Evolutionary conservation across 371 early-diverging fungal genomes (phyloP).

Genomic region (Apophysomyces trapeziformis): DNA sequence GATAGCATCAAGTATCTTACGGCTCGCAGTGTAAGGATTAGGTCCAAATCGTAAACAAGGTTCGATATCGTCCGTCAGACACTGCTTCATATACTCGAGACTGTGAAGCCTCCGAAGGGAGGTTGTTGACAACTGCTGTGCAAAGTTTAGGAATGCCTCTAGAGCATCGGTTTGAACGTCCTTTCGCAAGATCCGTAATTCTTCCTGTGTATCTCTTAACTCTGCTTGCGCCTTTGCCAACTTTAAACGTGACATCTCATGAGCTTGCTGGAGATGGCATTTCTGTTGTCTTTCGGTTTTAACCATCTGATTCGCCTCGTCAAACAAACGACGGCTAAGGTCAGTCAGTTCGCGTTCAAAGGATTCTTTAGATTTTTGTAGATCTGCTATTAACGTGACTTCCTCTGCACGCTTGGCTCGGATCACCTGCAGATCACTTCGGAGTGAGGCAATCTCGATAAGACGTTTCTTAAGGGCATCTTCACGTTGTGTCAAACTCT

Average conservation of each 20-base stretch:
- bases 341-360: slow-evolving; percentile 81
- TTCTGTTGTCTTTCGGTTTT: slow-evolving; percentile 69
- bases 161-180: slow-evolving; percentile 18
- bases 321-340: slow-evolving; percentile 75
- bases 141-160: slow-evolving; percentile 25
- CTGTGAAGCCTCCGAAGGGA: slow-evolving; percentile 18
- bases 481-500: neutral
- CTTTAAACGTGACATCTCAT: slow-evolving; percentile 58
- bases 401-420: slow-evolving; percentile 83
- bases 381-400: slow-evolving; percentile 60
- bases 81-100: slow-evolving; percentile 30
- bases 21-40: slow-evolving; percentile 64
- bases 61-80: slow-evolving; percentile 67
- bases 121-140: slow-evolving; percentile 1
- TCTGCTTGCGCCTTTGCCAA: slow-evolving; percentile 38
- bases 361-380: slow-evolving; percentile 65
- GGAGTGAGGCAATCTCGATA: slow-evolving; percentile 77
- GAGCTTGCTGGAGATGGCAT: slow-evolving; percentile 44
- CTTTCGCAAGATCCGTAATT: slow-evolving; percentile 27
- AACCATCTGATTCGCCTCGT: slow-evolving; percentile 89
- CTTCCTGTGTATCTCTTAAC: slow-evolving; percentile 25
- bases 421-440: slow-evolving; percentile 75
- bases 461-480: neutral
- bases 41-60: slow-evolving; percentile 76
- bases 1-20: slow-evolving; percentile 74